Percentiles rank a stretch among this genome's conserved stretches.
Conservation (phyloP, 345 rosid species). For the Eucalyptus camaldulensis region DNA sequence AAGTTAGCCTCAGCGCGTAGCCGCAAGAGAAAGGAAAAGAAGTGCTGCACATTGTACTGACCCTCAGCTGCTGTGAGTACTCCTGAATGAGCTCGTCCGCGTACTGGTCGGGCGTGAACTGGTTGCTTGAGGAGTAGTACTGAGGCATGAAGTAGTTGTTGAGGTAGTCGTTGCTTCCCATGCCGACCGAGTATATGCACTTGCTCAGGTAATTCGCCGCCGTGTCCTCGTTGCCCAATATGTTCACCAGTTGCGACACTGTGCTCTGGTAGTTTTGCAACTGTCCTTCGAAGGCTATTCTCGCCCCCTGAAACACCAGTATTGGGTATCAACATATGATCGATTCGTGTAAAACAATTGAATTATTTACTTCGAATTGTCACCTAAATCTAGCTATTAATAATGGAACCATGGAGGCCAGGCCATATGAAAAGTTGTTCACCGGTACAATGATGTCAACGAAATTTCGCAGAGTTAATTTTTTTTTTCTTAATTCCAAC, state of each 20-base stretch:
- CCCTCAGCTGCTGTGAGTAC: conserved; percentile 52
- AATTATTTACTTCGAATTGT: background rate
- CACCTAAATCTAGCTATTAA: background rate
- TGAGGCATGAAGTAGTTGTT: conserved; percentile 88
- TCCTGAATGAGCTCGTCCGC: conserved; percentile 50
- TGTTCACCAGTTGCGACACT: conserved; percentile 38
- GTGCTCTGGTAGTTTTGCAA: conserved; percentile 51
- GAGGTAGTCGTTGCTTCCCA: conserved; percentile 95
- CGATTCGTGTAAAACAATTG: background rate
- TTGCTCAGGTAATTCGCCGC: conserved; percentile 48
- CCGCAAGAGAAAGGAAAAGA: background rate
- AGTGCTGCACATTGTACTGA: background rate
- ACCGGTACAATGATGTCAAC: background rate
- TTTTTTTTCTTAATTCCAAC: background rate
- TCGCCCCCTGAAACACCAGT: conserved; percentile 35
- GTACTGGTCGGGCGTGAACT: conserved; percentile 39
- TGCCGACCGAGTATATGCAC: conserved; percentile 71
- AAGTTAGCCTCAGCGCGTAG: background rate
- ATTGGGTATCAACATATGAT: background rate
- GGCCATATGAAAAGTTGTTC: background rate
- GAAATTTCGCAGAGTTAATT: background rate
- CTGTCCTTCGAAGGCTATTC: conserved; percentile 69
- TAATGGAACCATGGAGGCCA: background rate
- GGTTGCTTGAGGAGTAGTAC: conserved; percentile 36
- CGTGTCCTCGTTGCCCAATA: conserved; percentile 44